Evolutionary conservation across 2,329 filamentous ascomycete genomes (phyloP).

Genomic region (Fusarium sacchari): DNA sequence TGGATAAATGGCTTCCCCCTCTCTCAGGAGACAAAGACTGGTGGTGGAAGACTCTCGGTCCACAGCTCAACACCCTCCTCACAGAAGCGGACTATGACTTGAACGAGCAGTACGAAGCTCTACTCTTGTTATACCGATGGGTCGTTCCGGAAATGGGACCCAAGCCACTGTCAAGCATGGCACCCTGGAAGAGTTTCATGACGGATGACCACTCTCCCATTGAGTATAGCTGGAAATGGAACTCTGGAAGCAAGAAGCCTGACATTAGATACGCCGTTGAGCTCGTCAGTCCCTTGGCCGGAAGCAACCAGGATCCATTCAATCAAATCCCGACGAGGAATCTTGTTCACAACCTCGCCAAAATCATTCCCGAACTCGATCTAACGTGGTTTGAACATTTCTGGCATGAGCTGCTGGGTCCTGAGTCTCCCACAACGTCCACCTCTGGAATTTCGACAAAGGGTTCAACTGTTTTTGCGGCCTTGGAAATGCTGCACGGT

Average conservation of each 20-base stretch:
- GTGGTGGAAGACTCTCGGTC: not conserved
- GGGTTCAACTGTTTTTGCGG: not conserved
- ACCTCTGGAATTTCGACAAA: not conserved
- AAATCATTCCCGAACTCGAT: not conserved
- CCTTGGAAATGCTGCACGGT: not conserved
- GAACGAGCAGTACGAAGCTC: not conserved
- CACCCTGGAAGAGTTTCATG: not conserved
- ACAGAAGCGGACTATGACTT: not conserved
- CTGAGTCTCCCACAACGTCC: not conserved
- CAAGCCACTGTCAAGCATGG: not conserved
- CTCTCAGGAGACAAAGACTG: not conserved
- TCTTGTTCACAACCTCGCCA: not conserved
- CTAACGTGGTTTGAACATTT: constrained; percentile 2
- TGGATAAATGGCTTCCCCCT: not conserved
- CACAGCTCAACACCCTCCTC: not conserved
- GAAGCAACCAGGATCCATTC: not conserved
- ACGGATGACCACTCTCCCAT: constrained; percentile 2
- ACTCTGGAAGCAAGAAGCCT: not conserved
- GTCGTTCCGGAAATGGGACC: not conserved
- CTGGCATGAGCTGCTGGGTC: not conserved
- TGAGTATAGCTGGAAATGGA: constrained; percentile 10
- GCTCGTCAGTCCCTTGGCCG: not conserved
- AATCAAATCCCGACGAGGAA: not conserved
- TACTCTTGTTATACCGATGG: not conserved
- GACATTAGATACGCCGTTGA: not conserved